Base-by-base conservation (phyloP, 768 basidiomycete species). In the Suillus ampliporus region DNA sequence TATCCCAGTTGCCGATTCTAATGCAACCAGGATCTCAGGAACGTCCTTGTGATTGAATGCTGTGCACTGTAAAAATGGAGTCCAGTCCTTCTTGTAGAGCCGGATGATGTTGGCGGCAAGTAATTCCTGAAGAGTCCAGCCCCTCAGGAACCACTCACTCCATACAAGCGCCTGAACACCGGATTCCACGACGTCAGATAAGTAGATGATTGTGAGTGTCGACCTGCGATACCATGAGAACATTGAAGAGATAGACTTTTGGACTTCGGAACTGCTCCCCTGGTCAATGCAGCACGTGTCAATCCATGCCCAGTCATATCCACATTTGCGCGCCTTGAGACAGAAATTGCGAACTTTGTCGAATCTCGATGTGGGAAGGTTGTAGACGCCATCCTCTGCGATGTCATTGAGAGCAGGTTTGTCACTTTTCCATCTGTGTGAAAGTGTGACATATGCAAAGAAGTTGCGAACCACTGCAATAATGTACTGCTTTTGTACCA, bases 221-320 rank as follows among this genome's bases (percentile, higher is more conserved):
- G 75, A 73, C 38, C 71, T 67, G 31, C 72, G 64, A 35, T 75
- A 76, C 74, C 74, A 76, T 13, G 28, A 65, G 28, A 76, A 76
- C 75, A 76, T 76, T 52, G 69, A 70, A n/a, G 68, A 66, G 48
- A 76, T 71, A 56, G 75, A 69, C 41, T 76, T 74, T 17, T 72
- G 69, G 3, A 75, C 65, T 48, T 76, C 74, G 14, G 69, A 69
- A n/a, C 69, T 75, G 53, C 72, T 76, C 13, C 60, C 34, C 47
- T 74, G 72, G 38, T 75, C 69, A 21, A 72, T 74, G 31, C 75
- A 76, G 17, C 69, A 74, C 1, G 74, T 74, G 17, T 76, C 75
- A 50, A 67, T 67, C 74, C 73, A 77, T 46, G 71, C 69, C 63
- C 70, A 69, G n/a, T 2, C 57, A 57, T 65, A 74, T 43, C 63